These are phyloP conservation scores for Auxenochlorella protothecoides DNA, from an alignment of 139 green algal genomes.

Conservation along the genomic window DNA sequence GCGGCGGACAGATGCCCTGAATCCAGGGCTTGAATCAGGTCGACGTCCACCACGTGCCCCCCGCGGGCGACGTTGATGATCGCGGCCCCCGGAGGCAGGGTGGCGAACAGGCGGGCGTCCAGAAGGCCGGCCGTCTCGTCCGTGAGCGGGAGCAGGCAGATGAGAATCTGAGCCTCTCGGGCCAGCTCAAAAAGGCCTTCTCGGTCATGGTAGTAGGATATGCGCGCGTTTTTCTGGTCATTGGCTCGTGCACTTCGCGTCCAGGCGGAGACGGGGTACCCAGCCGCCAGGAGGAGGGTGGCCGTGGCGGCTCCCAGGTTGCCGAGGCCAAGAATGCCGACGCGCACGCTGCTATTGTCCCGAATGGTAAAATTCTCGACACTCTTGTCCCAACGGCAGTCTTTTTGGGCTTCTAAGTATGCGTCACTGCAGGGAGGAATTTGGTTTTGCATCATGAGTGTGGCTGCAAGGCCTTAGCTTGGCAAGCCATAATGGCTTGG, in stretches of 20 bases:
- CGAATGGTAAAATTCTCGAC: slow-evolving; percentile 21
- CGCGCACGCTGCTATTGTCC: slow-evolving; percentile 16
- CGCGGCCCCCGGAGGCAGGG: slow-evolving; percentile 29
- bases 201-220: slow-evolving; percentile 16
- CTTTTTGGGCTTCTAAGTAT: slow-evolving; percentile 17
- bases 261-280: slow-evolving; percentile 45
- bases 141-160: slow-evolving; percentile 51
- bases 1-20: slow-evolving; percentile 23
- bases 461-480: too few relatives aligned
- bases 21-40: slow-evolving; percentile 40
- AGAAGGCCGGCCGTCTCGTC: slow-evolving; percentile 36
- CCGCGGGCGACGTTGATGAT: slow-evolving; percentile 48
- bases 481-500: too few relatives aligned
- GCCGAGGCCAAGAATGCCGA: slow-evolving; percentile 20
- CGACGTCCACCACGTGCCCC: slow-evolving; percentile 36
- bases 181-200: slow-evolving; percentile 30
- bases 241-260: slow-evolving; percentile 7
- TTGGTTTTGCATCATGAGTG: too few relatives aligned
- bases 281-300: slow-evolving; percentile 15
- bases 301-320: neutral
- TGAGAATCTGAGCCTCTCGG: slow-evolving; percentile 27
- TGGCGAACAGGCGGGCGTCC: slow-evolving; percentile 30
- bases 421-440: slow-evolving; percentile 2
- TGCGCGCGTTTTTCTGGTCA: neutral
- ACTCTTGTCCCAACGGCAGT: slow-evolving; percentile 20